These are phyloP conservation scores for Pochonia chlamydosporia DNA, from an alignment of 2,329 filamentous ascomycete species.

Conservation along the genomic window DNA sequence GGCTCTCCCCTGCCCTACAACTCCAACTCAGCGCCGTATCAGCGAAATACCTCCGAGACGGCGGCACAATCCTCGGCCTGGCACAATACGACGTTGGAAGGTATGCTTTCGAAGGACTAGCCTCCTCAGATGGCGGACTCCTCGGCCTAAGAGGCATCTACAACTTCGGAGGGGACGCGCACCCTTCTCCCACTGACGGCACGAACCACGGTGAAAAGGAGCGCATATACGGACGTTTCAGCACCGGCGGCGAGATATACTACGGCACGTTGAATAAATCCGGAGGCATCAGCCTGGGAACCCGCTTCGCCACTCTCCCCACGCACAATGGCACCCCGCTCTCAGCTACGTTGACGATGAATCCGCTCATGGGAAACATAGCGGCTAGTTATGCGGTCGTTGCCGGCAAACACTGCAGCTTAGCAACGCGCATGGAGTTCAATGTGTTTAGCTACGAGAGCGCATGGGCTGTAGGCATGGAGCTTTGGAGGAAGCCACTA, in stretches of 20 bases:
- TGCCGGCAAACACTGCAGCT: slow-evolving; percentile 73
- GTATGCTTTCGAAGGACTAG: slow-evolving; percentile 84
- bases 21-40: slow-evolving; percentile 76
- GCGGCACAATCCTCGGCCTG: slow-evolving; percentile 67
- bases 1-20: slow-evolving; percentile 71
- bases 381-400: slow-evolving; percentile 88
- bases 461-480: slow-evolving; percentile 83
- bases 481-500: slow-evolving; percentile 73
- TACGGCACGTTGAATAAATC: slow-evolving; percentile 94
- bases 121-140: slow-evolving; percentile 86
- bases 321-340: slow-evolving; percentile 79
- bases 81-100: slow-evolving; percentile 79
- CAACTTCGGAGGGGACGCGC: slow-evolving; percentile 75
- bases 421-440: slow-evolving; percentile 91
- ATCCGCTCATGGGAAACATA: slow-evolving; percentile 90
- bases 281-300: slow-evolving; percentile 81
- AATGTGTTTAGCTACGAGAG: slow-evolving; percentile 99
- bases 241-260: slow-evolving; percentile 87
- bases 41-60: slow-evolving; percentile 63
- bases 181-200: slow-evolving; percentile 9
- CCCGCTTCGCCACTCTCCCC: slow-evolving; percentile 83
- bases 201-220: slow-evolving; percentile 39
- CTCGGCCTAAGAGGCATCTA: slow-evolving; percentile 85
- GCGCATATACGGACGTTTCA: slow-evolving; percentile 74
- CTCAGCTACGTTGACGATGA: slow-evolving; percentile 87